Conservation (phyloP, 768 basidiomycete genomes). For the Tubosaeta sp. region DNA sequence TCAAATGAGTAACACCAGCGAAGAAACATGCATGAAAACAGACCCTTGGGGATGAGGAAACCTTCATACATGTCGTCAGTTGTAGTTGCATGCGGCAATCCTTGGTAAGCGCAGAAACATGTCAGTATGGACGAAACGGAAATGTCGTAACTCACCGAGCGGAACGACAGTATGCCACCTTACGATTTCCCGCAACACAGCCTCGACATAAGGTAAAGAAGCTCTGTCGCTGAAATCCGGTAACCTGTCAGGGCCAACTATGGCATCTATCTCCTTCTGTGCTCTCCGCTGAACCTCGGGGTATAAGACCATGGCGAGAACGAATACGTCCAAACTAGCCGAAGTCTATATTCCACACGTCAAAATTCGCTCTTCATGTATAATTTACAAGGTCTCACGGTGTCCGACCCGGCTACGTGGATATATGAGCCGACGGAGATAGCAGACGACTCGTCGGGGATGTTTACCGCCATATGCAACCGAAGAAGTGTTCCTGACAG, state of each 20-base stretch:
- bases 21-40: background rate
- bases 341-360: conserved; percentile 16
- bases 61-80: conserved; percentile 24
- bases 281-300: conserved; percentile 21
- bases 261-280: conserved; percentile 22
- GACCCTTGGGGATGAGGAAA: conserved; percentile 22
- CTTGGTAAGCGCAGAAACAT: conserved; percentile 6
- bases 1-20: background rate
- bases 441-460: background rate
- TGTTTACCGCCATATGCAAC: conserved; percentile 22
- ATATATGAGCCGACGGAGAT: conserved; percentile 1
- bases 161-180: conserved; percentile 23
- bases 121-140: background rate
- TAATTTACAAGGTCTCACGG: conserved; percentile 13
- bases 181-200: conserved; percentile 18
- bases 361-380: background rate
- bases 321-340: conserved; percentile 15
- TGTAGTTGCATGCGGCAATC: conserved; percentile 19
- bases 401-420: conserved; percentile 23
- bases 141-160: conserved; percentile 15
- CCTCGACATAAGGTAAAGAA: conserved; percentile 25
- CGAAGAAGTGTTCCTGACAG: conserved; percentile 18
- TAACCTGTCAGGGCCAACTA: conserved; percentile 18
- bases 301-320: conserved; percentile 29
- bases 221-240: conserved; percentile 21